A percentile compares a stretch with the other conserved stretches of the same genome.
phyloP scores from a whole-genome alignment of 768 basidiomycete genomes.

The Tylopilus plumbeoviolaceoides region DNA sequence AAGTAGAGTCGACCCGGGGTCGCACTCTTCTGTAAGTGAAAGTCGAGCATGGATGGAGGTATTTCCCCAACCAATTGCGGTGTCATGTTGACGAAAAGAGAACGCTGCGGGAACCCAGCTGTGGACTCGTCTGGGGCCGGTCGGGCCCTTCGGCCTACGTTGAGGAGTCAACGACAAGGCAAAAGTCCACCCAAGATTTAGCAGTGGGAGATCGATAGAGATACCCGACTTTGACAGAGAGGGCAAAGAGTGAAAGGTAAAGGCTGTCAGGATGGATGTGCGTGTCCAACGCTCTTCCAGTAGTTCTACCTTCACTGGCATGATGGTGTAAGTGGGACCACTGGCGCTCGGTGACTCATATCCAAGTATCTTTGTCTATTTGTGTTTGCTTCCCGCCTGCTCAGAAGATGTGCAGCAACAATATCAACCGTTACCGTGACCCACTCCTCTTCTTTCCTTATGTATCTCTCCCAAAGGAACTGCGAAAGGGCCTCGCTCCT shows the following conservation, averaged over 20 bases:
- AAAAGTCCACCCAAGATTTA: conserved; percentile 16
- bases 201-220: conserved; percentile 11
- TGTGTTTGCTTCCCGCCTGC: no score
- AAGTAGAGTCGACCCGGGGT: neutral
- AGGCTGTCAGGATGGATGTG: conserved; percentile 9
- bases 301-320: neutral
- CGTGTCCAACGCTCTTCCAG: conserved; percentile 16
- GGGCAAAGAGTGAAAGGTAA: neutral
- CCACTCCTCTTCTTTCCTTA: no score
- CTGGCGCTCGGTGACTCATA: no score
- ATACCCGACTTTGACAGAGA: neutral
- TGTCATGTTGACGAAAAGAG: conserved; percentile 6
- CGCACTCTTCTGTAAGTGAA: neutral
- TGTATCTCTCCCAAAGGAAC: no score
- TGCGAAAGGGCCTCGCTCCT: no score
- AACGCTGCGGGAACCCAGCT: conserved; percentile 4
- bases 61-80: conserved; percentile 6
- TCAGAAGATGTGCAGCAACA: no score
- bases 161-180: conserved; percentile 6
- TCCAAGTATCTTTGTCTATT: no score
- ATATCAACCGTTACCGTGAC: no score
- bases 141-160: neutral
- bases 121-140: neutral
- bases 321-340: neutral
- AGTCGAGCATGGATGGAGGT: conserved; percentile 14